These are phyloP conservation scores for Cordyceps farinosa DNA, from an alignment of 2,329 filamentous ascomycete genomes.

Conservation along the genomic window DNA sequence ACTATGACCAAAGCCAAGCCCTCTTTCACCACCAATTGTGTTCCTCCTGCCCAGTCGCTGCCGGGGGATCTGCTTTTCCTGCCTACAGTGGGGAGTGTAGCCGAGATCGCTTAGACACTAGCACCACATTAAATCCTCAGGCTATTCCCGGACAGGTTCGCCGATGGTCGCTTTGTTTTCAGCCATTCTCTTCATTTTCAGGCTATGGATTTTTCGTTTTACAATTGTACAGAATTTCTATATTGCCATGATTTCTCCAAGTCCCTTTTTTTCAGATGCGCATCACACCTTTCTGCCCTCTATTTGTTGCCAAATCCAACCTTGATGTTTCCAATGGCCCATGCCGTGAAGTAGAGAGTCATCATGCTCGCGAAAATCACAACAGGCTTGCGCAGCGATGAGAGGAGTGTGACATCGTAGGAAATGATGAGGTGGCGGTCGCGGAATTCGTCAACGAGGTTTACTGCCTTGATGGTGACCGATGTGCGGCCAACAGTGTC, in stretches of 20 bases:
- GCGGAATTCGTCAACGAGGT: conserved; percentile 85
- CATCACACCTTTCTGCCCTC: conserved; percentile 12
- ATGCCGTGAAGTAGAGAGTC: conserved; percentile 69
- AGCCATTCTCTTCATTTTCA: neutral
- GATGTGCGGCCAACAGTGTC: conserved; percentile 87
- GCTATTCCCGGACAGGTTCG: neutral
- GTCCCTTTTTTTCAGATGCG: neutral
- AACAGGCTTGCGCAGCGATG: conserved; percentile 79
- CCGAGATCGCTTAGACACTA: neutral
- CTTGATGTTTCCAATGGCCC: conserved; percentile 73
- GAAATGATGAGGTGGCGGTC: conserved; percentile 80
- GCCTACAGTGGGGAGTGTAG: neutral
- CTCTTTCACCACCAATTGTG: neutral
- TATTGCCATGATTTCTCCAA: conserved; percentile 10
- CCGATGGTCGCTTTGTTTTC: neutral
- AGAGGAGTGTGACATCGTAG: conserved; percentile 76
- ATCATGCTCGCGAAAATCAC: conserved; percentile 73
- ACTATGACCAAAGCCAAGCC: neutral
- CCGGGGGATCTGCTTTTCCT: neutral
- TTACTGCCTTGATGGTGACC: conserved; percentile 74
- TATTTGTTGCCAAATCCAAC: conserved; percentile 65
- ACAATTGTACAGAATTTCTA: conserved; percentile 14
- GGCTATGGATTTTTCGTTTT: conserved; percentile 5
- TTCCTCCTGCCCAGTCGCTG: neutral
- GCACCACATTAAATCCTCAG: neutral